Percentiles rank a stretch among this genome's conserved stretches.
phyloP scores from a whole-genome alignment of 768 basidiomycete species.

The Neoboletus magnificus region DNA sequence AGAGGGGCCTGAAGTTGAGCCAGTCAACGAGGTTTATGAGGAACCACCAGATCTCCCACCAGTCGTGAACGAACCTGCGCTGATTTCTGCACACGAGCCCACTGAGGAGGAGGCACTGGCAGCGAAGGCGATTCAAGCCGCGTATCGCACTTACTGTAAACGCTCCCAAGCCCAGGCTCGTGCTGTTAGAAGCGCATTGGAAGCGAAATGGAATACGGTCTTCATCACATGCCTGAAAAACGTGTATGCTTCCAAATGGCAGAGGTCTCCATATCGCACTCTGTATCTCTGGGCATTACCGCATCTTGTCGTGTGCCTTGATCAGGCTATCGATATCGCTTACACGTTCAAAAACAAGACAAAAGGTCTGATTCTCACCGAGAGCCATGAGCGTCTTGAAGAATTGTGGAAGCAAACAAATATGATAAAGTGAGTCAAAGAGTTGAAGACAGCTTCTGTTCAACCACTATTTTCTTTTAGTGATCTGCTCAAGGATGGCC shows the following conservation, averaged over 20 bases:
- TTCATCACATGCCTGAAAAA: slow-evolving; percentile 31
- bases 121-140: slow-evolving; percentile 22
- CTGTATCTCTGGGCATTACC: slow-evolving; percentile 40
- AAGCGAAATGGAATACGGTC: slow-evolving; percentile 20
- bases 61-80: slow-evolving; percentile 8
- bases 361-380: slow-evolving; percentile 29
- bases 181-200: slow-evolving; percentile 14
- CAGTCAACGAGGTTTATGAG: slow-evolving; percentile 9
- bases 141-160: slow-evolving; percentile 10
- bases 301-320: slow-evolving; percentile 40
- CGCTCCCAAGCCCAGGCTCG: neutral
- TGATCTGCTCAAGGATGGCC: slow-evolving; percentile 22
- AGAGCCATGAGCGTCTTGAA: slow-evolving; percentile 37
- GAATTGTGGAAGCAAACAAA: slow-evolving; percentile 29
- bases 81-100: slow-evolving; percentile 17
- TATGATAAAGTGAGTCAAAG: slow-evolving; percentile 31
- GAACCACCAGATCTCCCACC: slow-evolving; percentile 10
- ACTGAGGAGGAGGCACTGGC: slow-evolving; percentile 28
- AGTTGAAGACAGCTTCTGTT: neutral
- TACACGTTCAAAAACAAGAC: slow-evolving; percentile 29
- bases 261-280: slow-evolving; percentile 29
- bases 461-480: slow-evolving; percentile 14
- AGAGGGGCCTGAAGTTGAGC: slow-evolving; percentile 1
- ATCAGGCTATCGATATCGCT: slow-evolving; percentile 28
- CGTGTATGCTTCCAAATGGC: slow-evolving; percentile 29